phyloP scores from a whole-genome alignment of 2,329 filamentous ascomycete species.

The Fusarium papillatum region DNA sequence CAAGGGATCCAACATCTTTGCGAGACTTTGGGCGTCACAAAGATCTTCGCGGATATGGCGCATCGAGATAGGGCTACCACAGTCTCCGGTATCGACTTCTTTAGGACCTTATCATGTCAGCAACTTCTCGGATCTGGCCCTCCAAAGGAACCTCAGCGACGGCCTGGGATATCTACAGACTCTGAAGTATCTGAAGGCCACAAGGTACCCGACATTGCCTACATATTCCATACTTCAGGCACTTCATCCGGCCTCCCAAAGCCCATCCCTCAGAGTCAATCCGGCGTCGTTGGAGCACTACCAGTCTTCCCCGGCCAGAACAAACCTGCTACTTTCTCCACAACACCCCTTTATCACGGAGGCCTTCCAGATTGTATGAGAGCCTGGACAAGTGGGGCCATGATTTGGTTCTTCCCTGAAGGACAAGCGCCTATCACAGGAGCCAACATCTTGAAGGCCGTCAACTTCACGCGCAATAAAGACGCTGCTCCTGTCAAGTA shows the following conservation, averaged over 20 bases:
- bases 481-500: constrained; percentile 58
- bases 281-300: constrained; percentile 66
- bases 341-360: constrained; percentile 76
- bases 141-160: background rate
- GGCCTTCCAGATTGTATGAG: constrained; percentile 74
- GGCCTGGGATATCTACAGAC: background rate
- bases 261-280: constrained; percentile 70
- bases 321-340: constrained; percentile 69
- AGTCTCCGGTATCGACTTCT: constrained; percentile 11
- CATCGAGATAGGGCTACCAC: background rate
- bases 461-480: constrained; percentile 53
- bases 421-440: constrained; percentile 68
- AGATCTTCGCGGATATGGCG: constrained; percentile 60
- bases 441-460: constrained; percentile 62
- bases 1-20: constrained; percentile 67
- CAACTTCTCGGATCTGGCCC: background rate
- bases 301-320: constrained; percentile 57
- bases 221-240: constrained; percentile 74
- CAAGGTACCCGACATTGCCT: constrained; percentile 59
- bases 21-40: constrained; percentile 53
- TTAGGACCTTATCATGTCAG: constrained; percentile 20
- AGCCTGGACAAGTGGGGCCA: constrained; percentile 70
- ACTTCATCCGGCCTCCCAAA: constrained; percentile 75
- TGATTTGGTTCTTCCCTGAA: constrained; percentile 74
- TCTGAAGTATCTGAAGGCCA: background rate